Base-by-base conservation (phyloP, 495 filamentous ascomycete genomes). In the Penicillium bovifimosum region DNA sequence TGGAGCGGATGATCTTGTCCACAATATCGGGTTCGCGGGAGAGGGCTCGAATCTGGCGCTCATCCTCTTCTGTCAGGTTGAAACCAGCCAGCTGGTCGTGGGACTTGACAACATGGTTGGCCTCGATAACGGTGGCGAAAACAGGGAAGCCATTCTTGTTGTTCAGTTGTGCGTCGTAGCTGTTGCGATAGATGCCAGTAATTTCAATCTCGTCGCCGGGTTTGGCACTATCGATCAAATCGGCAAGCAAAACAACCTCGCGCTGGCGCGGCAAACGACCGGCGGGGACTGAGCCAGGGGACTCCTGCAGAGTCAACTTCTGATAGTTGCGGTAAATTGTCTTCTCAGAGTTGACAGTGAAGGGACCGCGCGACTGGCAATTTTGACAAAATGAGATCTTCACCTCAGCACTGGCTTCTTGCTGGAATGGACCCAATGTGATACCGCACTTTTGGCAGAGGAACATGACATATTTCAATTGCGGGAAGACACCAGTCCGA, bases 261-360 rank as follows among this genome's bases (percentile, higher is more conserved):
- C 95, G 84, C 64, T 96, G 90, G 27, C 95, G 85, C 3, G 95
- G 95, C 31, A 99, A 85, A 70, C 95, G 90, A 56, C 95, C 95
- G 31, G 95, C 90, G 13, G 95, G 95, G 9, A 99, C 95, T 1
- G 95, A 96, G 33, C 95, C 95, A 18, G 95, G 95, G 1, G 95
- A 95, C 69, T 99, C 95, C 67, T 99, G 95, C 9, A 99, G 80
- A 1, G 93, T 99, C 63, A 99, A 74, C 62, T 96, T 97, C 66
- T 99, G 95, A 74, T 95, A 99, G 68, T 99, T 99, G 43, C 95
- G 85, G 74, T 97, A 99, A n/a, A 99, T 87, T 0, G 95, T 99
- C 78, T 96, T 91, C 71, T 99, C 93, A 2, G 90, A 89, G 73
- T 96, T 96, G 56, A 99, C 76, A 7, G 86, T 95, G 69, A 99